A percentile compares a stretch with the other conserved stretches of the same genome.
Conservation (phyloP, 108 stramenopile species). For the Seminavis robusta region DNA sequence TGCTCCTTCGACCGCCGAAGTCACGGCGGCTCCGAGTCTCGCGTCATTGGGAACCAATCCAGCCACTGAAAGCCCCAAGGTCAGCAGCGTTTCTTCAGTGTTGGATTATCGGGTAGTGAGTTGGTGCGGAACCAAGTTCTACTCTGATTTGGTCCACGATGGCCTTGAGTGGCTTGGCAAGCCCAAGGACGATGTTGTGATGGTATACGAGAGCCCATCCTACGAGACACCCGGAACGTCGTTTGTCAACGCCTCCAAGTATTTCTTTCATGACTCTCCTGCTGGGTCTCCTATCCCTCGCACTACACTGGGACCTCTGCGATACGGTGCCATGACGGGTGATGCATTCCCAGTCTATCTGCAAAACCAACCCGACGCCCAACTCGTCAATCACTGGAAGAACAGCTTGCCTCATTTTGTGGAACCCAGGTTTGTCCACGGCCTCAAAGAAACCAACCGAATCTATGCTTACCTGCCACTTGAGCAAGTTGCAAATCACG, state of each 20-base stretch:
- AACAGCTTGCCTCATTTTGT: conserved; percentile 4
- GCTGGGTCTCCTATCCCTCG: conserved; percentile 2
- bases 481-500: conserved; percentile 11
- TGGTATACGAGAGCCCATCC: conserved; percentile 26
- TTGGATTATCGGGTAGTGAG: background rate
- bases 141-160: conserved; percentile 16
- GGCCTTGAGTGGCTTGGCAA: conserved; percentile 4
- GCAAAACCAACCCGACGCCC: conserved; percentile 10
- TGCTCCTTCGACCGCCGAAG: too few relatives aligned
- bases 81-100: too few relatives aligned
- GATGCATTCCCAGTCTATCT: conserved; percentile 9
- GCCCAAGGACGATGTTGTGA: conserved; percentile 9
- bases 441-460: background rate
- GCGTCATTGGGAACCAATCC: too few relatives aligned
- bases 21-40: too few relatives aligned
- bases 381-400: conserved; percentile 21
- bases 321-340: conserved; percentile 20
- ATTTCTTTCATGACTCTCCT: conserved; percentile 13
- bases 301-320: conserved; percentile 13
- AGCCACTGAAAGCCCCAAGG: too few relatives aligned
- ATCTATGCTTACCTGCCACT: conserved; percentile 24
- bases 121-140: conserved; percentile 13
- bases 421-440: conserved; percentile 12
- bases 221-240: background rate
- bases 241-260: conserved; percentile 13